Base-by-base conservation (phyloP, 306 rosid genomes). In the Luffa aegyptiaca region DNA sequence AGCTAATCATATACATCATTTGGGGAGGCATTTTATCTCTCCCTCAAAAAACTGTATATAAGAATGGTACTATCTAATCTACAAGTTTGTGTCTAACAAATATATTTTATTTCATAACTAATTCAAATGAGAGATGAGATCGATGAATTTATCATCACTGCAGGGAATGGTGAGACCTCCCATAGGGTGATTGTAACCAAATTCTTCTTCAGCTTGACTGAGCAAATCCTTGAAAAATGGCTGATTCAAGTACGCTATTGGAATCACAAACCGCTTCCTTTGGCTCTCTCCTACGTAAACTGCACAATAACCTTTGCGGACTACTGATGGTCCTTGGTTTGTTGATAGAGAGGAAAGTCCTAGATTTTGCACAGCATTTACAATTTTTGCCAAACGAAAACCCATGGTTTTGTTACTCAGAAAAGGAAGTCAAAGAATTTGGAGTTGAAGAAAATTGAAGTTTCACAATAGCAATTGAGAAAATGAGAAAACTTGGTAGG, bases 151-250 rank as follows among this genome's bases (percentile, higher is more conserved):
- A 71, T 71, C 56, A 12, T 45, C 76, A 21, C 11, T 71, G 76
- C 55, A 71, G 39, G 76, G 39, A 71, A 71, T 45, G 76, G 55
- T 71, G 57, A 71, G 76, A 26, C 76, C 76, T 45, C 55, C 76
- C 76, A 45, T 20, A 48, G 55, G 76, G 10, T 71, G 76, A 71
- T 45, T 21, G 56, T 71, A 45, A 11, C 76, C 76, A 45, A 45
- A 71, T 71, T 71, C 56, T 45, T 71, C 76, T 71, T 71, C 76
- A 45, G 20, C 39, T 71, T 44, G 37, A 70, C 76, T 20, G 18
- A 70, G 55, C 76, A 70, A 45, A 10, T 45, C 41, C 51, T 21
- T 71, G 20, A 45, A 45, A 45, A 44, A 71, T 21, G 76, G 20
- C n/a, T 7, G 76, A 71, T 71, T 44, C 76, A 71, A 71, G 39